Conservation (phyloP, 1,139 yeast genomes). For the Debaryomycetaceae sp. region DNA sequence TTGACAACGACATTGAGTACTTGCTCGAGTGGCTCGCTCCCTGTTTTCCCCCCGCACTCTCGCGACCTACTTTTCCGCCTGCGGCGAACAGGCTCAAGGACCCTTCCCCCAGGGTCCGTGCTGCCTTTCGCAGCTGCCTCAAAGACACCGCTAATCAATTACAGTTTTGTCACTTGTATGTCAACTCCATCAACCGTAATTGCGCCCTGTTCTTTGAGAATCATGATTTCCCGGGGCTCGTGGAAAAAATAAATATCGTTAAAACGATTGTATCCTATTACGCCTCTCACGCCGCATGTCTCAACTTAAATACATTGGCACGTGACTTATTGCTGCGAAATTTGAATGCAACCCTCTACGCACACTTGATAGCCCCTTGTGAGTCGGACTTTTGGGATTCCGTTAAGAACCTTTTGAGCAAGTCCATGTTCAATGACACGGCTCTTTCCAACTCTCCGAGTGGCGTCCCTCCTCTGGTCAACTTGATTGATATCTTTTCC, state of each 20-base stretch:
- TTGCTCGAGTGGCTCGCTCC: conserved; percentile 31
- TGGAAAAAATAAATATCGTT: conserved; percentile 4
- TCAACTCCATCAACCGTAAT: conserved; percentile 17
- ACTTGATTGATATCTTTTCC: conserved; percentile 6
- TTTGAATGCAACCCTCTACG: conserved; percentile 15
- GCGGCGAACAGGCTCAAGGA: conserved; percentile 6
- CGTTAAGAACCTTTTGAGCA: conserved; percentile 4
- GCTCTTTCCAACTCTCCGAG: background rate
- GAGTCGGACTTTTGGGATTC: conserved; percentile 2
- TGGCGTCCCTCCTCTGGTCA: conserved; percentile 2
- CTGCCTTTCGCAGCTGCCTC: conserved; percentile 29
- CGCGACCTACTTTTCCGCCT: conserved; percentile 2
- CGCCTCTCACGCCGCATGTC: conserved; percentile 8
- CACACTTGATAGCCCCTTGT: conserved; percentile 5
- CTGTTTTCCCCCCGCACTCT: conserved; percentile 11
- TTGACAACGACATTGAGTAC: conserved; percentile 32
- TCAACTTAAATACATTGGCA: conserved; percentile 13
- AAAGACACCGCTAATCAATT: conserved; percentile 24
- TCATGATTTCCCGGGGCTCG: conserved; percentile 5
- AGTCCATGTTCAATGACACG: conserved; percentile 2
- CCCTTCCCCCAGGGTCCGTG: conserved; percentile 25
- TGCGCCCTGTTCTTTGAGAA: conserved; percentile 2
- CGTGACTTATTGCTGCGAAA: conserved; percentile 15
- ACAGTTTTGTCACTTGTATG: conserved; percentile 25
- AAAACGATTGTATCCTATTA: conserved; percentile 9